phyloP scores from a whole-genome alignment of 2,329 filamentous ascomycete species.

The Phoma sp. region DNA sequence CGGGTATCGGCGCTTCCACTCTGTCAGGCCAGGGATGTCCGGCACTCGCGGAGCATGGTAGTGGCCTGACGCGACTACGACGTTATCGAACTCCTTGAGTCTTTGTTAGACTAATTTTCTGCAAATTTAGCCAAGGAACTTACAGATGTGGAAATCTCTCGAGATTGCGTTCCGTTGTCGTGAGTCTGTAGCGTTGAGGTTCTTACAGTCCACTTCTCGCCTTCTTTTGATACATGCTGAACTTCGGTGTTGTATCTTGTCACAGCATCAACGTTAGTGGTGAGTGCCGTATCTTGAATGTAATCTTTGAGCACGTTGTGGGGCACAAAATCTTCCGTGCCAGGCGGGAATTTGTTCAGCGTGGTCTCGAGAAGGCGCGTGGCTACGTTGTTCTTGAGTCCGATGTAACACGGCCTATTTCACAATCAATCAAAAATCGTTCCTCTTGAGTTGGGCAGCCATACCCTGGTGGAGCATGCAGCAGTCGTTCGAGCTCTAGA shows the following conservation, averaged over 20 bases:
- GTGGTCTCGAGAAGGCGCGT: slow-evolving; percentile 59
- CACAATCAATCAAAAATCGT: background rate
- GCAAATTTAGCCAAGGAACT: accelerated
- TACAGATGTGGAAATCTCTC: slow-evolving; percentile 8
- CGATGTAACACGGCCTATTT: slow-evolving; percentile 58
- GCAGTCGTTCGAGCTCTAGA: slow-evolving; percentile 27
- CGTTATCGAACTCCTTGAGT: slow-evolving; percentile 54
- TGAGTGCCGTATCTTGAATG: slow-evolving; percentile 63
- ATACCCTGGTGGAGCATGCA: slow-evolving; percentile 60
- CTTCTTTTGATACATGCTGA: slow-evolving; percentile 57
- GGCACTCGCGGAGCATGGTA: slow-evolving; percentile 61
- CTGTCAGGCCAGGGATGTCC: slow-evolving; percentile 55
- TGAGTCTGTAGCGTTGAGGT: slow-evolving; percentile 52
- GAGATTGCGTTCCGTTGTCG: slow-evolving; percentile 18
- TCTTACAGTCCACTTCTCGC: slow-evolving; percentile 59
- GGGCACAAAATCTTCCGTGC: slow-evolving; percentile 64
- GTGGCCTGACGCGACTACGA: slow-evolving; percentile 62
- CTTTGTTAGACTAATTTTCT: background rate
- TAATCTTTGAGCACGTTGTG: slow-evolving; percentile 66
- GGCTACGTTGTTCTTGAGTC: slow-evolving; percentile 61
- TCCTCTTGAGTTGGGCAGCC: background rate
- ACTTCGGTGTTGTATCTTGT: slow-evolving; percentile 68
- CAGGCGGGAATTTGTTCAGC: slow-evolving; percentile 62
- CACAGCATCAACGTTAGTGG: slow-evolving; percentile 57
- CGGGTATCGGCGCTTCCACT: slow-evolving; percentile 56